Evolutionary conservation across 768 basidiomycete genomes (phyloP).

Genomic region (Tricholomella constricta): DNA sequence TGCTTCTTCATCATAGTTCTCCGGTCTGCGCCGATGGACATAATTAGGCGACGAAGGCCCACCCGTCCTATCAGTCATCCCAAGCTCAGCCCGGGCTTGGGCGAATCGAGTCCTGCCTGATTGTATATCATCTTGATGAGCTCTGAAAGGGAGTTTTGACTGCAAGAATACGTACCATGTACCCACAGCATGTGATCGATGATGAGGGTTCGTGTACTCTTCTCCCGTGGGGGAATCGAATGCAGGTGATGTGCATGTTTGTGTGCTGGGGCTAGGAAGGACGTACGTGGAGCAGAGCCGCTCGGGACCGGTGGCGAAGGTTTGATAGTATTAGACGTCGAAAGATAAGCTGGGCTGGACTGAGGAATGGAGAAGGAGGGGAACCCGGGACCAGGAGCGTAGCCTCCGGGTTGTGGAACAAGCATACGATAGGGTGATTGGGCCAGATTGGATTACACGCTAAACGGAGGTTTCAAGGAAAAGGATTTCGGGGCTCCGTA

Average conservation of each 20-base stretch:
- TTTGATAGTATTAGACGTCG: conserved; percentile 1
- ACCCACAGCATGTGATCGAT: conserved; percentile 89
- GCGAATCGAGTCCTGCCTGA: conserved; percentile 72
- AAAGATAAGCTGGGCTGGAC: conserved; percentile 5
- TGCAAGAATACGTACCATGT: conserved; percentile 46
- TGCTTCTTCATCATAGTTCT: conserved; percentile 77
- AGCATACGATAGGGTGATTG: conserved; percentile 19
- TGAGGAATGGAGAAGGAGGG: conserved; percentile 16
- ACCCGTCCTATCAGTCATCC: conserved; percentile 82
- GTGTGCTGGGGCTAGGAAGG: conserved; percentile 76
- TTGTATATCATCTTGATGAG: neutral
- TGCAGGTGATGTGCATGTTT: conserved; percentile 89
- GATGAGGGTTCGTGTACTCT: conserved; percentile 86
- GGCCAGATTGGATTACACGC: conserved; percentile 15
- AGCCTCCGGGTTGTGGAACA: conserved; percentile 14
- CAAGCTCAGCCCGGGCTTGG: conserved; percentile 83
- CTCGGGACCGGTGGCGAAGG: conserved; percentile 15
- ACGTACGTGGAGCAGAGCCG: conserved; percentile 20
- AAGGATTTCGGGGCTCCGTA: conserved; percentile 2
- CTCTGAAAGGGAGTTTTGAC: neutral
- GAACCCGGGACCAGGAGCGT: conserved; percentile 11
- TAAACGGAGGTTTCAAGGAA: neutral
- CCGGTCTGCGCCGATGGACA: conserved; percentile 65
- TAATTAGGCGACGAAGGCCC: conserved; percentile 63
- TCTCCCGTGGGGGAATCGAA: conserved; percentile 83